These are phyloP conservation scores for Cenchrus purpureus DNA, from an alignment of 176 grass and related monocot species.

Conservation along the genomic window DNA sequence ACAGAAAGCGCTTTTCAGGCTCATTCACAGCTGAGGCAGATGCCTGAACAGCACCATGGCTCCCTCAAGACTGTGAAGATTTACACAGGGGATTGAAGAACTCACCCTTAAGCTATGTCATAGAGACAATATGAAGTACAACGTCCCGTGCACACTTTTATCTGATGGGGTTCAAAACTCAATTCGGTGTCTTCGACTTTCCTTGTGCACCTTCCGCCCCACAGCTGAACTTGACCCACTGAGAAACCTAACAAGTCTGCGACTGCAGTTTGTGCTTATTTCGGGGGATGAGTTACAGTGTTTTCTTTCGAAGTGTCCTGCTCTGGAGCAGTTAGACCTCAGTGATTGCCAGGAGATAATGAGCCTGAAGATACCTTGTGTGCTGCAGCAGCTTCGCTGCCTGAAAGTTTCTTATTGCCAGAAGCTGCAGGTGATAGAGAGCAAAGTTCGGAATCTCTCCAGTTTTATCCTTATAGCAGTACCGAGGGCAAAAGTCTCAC, in stretches of 20 bases:
- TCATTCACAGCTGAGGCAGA: neutral
- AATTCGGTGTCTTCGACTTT: neutral
- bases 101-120: neutral
- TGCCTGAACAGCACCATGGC: neutral
- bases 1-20: neutral
- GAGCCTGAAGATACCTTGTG: neutral
- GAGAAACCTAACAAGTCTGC: conserved; percentile 1
- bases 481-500: neutral
- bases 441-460: conserved; percentile 35
- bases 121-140: neutral
- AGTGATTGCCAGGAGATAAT: neutral
- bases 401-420: neutral
- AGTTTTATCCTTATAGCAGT: neutral
- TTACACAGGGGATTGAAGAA: conserved; percentile 6
- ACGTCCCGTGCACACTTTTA: conserved; percentile 12
- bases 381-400: neutral
- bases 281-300: neutral
- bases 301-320: neutral
- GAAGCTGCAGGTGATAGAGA: conserved; percentile 24
- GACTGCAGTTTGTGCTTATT: neutral
- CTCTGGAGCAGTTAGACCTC: neutral
- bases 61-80: conserved; percentile 28
- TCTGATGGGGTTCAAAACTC: neutral
- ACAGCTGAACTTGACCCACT: neutral
- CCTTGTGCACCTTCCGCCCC: neutral